A percentile compares a stretch with the other conserved stretches of the same genome.
These are phyloP conservation scores for Apiospora malaysiana DNA, from an alignment of 2,329 filamentous ascomycete species.

Conservation along the genomic window DNA sequence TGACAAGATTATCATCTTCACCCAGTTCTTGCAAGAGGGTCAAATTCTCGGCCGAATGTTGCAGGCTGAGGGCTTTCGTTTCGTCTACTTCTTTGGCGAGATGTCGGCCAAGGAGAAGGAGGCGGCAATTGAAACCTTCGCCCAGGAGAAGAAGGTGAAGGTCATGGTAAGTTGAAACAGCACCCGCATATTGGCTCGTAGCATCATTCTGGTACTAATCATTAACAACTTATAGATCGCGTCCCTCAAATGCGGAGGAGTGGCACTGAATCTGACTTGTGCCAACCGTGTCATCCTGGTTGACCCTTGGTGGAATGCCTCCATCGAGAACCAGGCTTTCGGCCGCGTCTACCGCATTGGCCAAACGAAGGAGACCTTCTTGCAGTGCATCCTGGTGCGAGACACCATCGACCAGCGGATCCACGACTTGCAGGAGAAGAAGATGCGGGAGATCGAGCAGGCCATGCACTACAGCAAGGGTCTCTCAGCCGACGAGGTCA, in stretches of 20 bases:
- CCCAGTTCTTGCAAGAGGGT: background rate
- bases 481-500: background rate
- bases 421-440: conserved; percentile 58
- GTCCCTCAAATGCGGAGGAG: conserved; percentile 42
- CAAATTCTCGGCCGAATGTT: conserved; percentile 45
- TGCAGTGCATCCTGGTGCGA: conserved; percentile 61
- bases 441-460: conserved; percentile 52
- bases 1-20: conserved; percentile 26
- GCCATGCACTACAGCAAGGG: background rate
- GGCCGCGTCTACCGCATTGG: conserved; percentile 68
- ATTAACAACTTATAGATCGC: too few species aligned
- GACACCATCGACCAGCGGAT: conserved; percentile 65
- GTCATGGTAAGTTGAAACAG: conserved; percentile 43
- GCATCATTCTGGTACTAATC: too few species aligned
- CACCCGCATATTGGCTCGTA: too few species aligned
- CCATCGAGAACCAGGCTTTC: conserved; percentile 66
- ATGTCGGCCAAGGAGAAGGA: conserved; percentile 28
- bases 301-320: conserved; percentile 67
- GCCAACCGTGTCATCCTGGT: conserved; percentile 60
- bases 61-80: too few species aligned
- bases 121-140: conserved; percentile 34
- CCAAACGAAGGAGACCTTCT: conserved; percentile 63
- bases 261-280: conserved; percentile 47
- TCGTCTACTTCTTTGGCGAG: conserved; percentile 46
- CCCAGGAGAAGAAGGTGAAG: conserved; percentile 24